Base-by-base conservation (phyloP, 2,329 filamentous ascomycete genomes). In the Byssochlamys sp. region DNA sequence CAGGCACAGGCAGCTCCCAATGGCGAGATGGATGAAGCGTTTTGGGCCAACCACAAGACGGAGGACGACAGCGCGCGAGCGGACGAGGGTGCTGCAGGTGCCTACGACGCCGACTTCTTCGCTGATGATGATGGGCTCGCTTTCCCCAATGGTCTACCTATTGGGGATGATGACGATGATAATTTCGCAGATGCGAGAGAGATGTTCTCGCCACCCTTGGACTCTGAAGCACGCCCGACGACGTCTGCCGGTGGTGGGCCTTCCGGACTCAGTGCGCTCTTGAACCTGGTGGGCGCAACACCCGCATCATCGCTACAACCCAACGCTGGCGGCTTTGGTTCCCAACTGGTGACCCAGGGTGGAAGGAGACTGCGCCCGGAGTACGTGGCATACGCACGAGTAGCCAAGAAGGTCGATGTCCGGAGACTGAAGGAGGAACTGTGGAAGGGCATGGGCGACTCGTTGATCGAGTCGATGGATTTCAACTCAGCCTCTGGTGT, bases 41-140 rank as follows among this genome's bases (percentile, higher is more conserved):
- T 95, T 76, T 99, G 94, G 91, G 94, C 94, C 4, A 81, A 83
- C 49, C 73, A 74, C 58, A 75, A 68, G 66, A 71, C 63, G 48
- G 85, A 81, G 75, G 88, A 83, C 70, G 85, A 70, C 51, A 66
- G 69, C 61, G 59, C 65, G 25, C 63, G 67, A 45, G 69, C 70
- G 54, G 74, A 78, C 54, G 85, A 87, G 26, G 84, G 84, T 51
- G 81, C 75, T 39, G 81, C 81, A 2, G 91, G 91, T 60, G 87
- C 95, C 69, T 99, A 97, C 73, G 91, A 97, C 71, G 92, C 94
- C 59, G 89, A 97, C 73, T 99, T 97, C 81, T 99, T 97, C 78
- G 75, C 75, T 11, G 88, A 94, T 66, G 94, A 97, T 67, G 77
- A 79, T 61, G 76, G 75, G 7, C 68, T 77, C 55, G 72, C 74